Evolutionary conservation across 257 asterid species (phyloP).

Genomic region (Lantana camara): DNA sequence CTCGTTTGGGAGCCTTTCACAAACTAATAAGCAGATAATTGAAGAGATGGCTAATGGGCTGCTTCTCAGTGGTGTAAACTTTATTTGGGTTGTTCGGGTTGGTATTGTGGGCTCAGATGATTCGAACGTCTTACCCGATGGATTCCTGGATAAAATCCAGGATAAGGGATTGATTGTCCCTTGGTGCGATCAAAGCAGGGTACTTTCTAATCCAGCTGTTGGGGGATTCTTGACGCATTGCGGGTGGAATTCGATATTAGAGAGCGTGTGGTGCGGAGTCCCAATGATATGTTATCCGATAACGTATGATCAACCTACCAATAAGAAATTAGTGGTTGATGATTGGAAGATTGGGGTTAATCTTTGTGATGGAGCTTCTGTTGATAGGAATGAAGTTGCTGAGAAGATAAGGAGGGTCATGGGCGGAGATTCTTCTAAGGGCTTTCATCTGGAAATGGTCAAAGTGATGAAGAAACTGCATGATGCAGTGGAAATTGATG

Average conservation of each 20-base stretch:
- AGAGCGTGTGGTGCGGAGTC: conserved; percentile 24
- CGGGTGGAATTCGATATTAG: conserved; percentile 29
- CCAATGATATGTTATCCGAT: conserved; percentile 17
- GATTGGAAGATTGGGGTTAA: conserved; percentile 19
- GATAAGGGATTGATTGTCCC: conserved; percentile 14
- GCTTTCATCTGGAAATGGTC: neutral
- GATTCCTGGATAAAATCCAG: conserved; percentile 9
- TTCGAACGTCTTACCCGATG: conserved; percentile 33
- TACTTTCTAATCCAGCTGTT: conserved; percentile 6
- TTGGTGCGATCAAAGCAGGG: conserved; percentile 18
- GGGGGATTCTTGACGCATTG: conserved; percentile 27
- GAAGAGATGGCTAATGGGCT: conserved; percentile 53
- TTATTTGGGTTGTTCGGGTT: conserved; percentile 28
- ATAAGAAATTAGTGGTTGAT: conserved; percentile 1
- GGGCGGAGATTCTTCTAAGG: neutral
- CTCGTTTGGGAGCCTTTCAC: conserved; percentile 51
- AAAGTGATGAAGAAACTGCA: neutral
- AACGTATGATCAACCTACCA: neutral
- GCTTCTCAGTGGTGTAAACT: conserved; percentile 36
- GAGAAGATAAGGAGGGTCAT: conserved; percentile 4
- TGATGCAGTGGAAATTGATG: conserved; percentile 4
- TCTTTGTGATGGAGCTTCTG: neutral
- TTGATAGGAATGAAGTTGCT: neutral
- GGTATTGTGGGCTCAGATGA: conserved; percentile 33
- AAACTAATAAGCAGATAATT: conserved; percentile 23